Evolutionary conservation across 2,329 filamentous ascomycete genomes (phyloP), one percentile per base, ranked within the genome.

Genomic region (Paramyrothecium roridum): DNA sequence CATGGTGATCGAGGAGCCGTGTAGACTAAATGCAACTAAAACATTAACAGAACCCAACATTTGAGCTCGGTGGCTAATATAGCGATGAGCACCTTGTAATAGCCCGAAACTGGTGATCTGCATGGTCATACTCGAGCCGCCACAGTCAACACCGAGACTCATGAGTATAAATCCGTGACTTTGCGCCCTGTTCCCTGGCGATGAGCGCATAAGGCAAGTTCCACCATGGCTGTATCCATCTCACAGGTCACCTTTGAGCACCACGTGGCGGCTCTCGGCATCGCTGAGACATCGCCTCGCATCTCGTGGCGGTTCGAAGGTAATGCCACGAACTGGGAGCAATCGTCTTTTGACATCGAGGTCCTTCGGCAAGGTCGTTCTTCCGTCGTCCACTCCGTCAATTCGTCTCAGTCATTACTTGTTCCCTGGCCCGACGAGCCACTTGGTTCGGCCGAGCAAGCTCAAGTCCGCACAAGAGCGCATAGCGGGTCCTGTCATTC

Each of bases 231-330:
- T 30, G 26, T 30, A 6, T 30, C 10, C 26, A 30, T 30, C 10
- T 30, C 26, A 6, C 26, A 6, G 26, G 6, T 30, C 6, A 6
- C 26, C 4, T 76, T 78, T 52, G 75, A 78, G 59, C 75, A 78
- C 50, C 73, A 78, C 37, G 67, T 66, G 1, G 54, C 61, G 3
- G 67, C 73, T 19, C 59, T 80, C 3, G 78, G 78, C 7, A 78
- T 80, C 26, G 74, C 68, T 2, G 76, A 80, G 53, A 60, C 66
- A 0, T 53, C 65, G 11, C 78, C 78, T 10, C 69, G 78, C 0
- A 73, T 81, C 47, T 79, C 77, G 2, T 81, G 78, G 77, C 61
- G 70, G 4, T 78, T 80, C 48, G 66, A 67, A 3, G 73, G 74
- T 2, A 62, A 68, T 8, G 69, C 65, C 8, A 48, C 65, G 1